Percentiles rank a stretch among this genome's conserved stretches.
phyloP scores from a whole-genome alignment of 129 eudicot genomes.

The Dittrichia graveolens region DNA sequence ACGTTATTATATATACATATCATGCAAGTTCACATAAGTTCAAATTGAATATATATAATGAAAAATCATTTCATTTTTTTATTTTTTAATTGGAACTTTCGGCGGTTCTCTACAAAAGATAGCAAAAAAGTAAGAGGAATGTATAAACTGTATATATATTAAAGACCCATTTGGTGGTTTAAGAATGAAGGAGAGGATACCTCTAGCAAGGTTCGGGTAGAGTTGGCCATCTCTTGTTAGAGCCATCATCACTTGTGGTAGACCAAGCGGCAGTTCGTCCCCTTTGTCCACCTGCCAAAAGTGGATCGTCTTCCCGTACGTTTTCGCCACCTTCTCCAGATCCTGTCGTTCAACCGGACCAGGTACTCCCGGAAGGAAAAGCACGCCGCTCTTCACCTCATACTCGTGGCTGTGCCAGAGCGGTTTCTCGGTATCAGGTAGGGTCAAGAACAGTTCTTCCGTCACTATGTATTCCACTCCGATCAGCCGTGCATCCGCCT shows the following conservation, averaged over 20 bases:
- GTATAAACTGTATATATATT: no score
- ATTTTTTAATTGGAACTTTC: no score
- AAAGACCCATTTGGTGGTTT: neutral
- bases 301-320: constrained; percentile 83
- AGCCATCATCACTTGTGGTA: constrained; percentile 96
- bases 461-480: constrained; percentile 81
- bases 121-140: no score
- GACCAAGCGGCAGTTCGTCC: constrained; percentile 65
- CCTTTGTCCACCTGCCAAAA: constrained; percentile 94
- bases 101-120: no score
- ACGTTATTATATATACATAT: no score
- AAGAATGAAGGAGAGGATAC: constrained; percentile 28
- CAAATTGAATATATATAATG: no score
- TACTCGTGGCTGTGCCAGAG: constrained; percentile 93
- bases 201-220: constrained; percentile 51
- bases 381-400: constrained; percentile 90
- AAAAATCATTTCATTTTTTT: no score
- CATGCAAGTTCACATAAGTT: no score
- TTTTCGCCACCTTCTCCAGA: constrained; percentile 65
- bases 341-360: constrained; percentile 81
- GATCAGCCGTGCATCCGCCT: constrained; percentile 66
- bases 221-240: constrained; percentile 86
- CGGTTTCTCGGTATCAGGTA: constrained; percentile 79
- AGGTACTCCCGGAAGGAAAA: constrained; percentile 81
- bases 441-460: constrained; percentile 63